These are phyloP conservation scores for Xylaria digitata DNA, from an alignment of 2,329 filamentous ascomycete species.

Conservation along the genomic window DNA sequence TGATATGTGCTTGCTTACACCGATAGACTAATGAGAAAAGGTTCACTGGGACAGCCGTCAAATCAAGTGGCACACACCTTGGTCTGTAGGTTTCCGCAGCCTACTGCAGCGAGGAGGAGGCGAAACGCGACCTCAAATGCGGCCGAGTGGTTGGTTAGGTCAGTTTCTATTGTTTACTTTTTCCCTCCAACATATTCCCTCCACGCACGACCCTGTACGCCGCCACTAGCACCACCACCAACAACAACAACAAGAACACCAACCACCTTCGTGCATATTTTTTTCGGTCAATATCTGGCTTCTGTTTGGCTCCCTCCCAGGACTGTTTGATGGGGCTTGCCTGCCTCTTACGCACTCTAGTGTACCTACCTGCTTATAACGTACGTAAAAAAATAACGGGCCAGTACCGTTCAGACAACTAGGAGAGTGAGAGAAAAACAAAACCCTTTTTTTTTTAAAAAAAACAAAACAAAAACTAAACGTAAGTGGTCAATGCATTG, in stretches of 20 bases:
- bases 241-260: slow-evolving; percentile 4
- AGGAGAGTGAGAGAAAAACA: neutral
- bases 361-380: slow-evolving; percentile 25
- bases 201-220: slow-evolving; percentile 6
- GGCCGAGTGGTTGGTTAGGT: slow-evolving; percentile 27
- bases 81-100: slow-evolving; percentile 30
- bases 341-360: slow-evolving; percentile 5
- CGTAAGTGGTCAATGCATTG: neutral
- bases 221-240: slow-evolving; percentile 1
- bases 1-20: slow-evolving; percentile 24
- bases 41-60: neutral
- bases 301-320: slow-evolving; percentile 24
- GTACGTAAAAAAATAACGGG: slow-evolving; percentile 20
- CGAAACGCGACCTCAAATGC: slow-evolving; percentile 36
- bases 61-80: slow-evolving; percentile 27
- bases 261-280: slow-evolving; percentile 21
- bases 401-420: neutral
- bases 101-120: slow-evolving; percentile 29
- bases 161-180: slow-evolving; percentile 15
- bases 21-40: slow-evolving; percentile 11
- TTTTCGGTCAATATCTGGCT: slow-evolving; percentile 37
- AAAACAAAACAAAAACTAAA: neutral
- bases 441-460: neutral
- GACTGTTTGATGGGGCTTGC: slow-evolving; percentile 9
- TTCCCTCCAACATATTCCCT: slow-evolving; percentile 2